phyloP scores from a whole-genome alignment of 352 stramenopile species.

The Halophytophthora batemanensis region DNA sequence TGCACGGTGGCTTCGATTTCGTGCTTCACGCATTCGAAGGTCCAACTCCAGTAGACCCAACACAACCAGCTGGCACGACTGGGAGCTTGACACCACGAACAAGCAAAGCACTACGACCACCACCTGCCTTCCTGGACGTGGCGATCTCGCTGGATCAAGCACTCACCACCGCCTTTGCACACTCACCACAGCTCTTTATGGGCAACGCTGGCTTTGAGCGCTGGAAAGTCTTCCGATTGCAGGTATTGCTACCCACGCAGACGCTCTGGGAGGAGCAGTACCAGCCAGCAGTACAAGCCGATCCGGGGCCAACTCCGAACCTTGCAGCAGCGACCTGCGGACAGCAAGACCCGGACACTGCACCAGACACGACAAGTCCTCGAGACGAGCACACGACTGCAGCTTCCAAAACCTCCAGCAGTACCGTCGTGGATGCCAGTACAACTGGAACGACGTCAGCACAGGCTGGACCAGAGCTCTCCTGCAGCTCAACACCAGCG shows the following conservation, averaged over 20 bases:
- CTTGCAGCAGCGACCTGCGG: constrained; percentile 19
- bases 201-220: constrained; percentile 28
- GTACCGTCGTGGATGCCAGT: neutral
- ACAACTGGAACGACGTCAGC: too few species aligned
- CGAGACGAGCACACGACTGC: too few species aligned
- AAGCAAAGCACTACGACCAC: constrained; percentile 15
- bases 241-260: constrained; percentile 53
- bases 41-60: constrained; percentile 2
- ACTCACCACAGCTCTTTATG: constrained; percentile 51
- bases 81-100: neutral
- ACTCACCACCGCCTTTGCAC: constrained; percentile 53
- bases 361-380: neutral
- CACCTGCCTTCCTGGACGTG: constrained; percentile 63
- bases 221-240: constrained; percentile 52
- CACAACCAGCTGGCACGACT: constrained; percentile 2
- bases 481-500: neutral
- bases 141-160: constrained; percentile 77
- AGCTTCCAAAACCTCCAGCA: too few species aligned
- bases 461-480: too few species aligned
- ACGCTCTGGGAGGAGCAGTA: constrained; percentile 68
- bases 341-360: constrained; percentile 5
- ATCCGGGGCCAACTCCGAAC: constrained; percentile 16
- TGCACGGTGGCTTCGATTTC: constrained; percentile 38
- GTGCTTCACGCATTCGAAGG: constrained; percentile 41
- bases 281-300: constrained; percentile 11